Evolutionary conservation across 805 yeast species (phyloP), one percentile per base, ranked within the genome.

Genomic region (Groenewaldozyma tartarivorans): DNA sequence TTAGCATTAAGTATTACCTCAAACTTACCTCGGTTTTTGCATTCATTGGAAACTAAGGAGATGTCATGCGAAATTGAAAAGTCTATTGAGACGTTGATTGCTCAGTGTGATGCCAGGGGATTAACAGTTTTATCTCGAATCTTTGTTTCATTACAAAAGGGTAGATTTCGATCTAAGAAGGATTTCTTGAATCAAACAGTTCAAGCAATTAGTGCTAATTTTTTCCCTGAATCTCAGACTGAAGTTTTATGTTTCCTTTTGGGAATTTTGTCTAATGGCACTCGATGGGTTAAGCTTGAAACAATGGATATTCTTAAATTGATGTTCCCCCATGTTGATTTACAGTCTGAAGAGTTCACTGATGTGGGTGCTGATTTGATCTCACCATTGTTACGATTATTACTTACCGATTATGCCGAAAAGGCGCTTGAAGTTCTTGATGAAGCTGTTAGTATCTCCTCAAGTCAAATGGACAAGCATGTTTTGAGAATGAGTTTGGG

Each of bases 321-420:
- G 36, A 58, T 92, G 5, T 72, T 94, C 47, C 88, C 95, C 1
- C 67, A 74, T 44, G 79, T 87, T 13, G 88, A 92, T 53, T 64
- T 88, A 40, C 77, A 75, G 35, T 65, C 80, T 29, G 84, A 81
- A 16, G 94, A 81, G 52, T 87, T 87, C 55, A 70, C 74, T 21
- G 94, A 95, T 1, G 80, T 86, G 30, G 98, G 98, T 3, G 97
- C 98, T 0, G 98, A 92, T 55, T 65, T 92, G 40, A 84, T 92
- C 4, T 81, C 95, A 1, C 98, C 99, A 2, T 65, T 94, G 38
- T 66, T 92, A 49, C 69, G 97, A 41, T 66, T 92, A 20, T 53
- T 77, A 15, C 69, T 84, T 48, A 87, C 96, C 0, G 95, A 87
- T 31, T 81, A 74, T 58, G 96, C 95, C 1, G 86, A 83, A 46